Evolutionary conservation across 73 alveolate genomes (phyloP), one percentile per base, ranked within the genome.

Genomic region (Paramecium tetraurelia): DNA sequence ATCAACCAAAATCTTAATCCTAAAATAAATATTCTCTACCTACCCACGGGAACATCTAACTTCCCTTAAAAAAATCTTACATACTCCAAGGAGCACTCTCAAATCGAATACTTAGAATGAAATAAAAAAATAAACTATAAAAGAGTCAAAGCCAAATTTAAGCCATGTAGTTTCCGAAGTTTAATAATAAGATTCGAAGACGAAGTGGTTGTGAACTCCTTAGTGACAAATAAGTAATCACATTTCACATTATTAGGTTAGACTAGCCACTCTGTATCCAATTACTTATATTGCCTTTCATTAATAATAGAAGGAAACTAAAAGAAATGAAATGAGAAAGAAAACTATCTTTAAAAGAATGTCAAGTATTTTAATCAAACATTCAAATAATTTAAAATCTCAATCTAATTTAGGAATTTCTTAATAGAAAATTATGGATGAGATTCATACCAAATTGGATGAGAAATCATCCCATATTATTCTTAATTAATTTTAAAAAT

Each of bases 321-420:
- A 33, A 33, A 63, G 46, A 33, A 63, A 63, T 27, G 84, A 63
- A 27, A 27, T 63, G 84, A 63, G 84, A 63, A 63, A 63, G 46
- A 63, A 63, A 33, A 31, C 84, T 31, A 63, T 63, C 11, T 63
- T 63, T 63, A 63, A 63, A 33, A 63, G 84, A 63, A 63, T 63
- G 84, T 63, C 84, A 63, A 63, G 84, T 63, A 63, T 63, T 63
- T 63, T 63, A 33, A 63, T 63, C 24, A 63, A 63, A 63, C 84
- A 63, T 63, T 63, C 84, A 27, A 63, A 63, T 33, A 63, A 27
- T 31, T 14, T 63, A 22, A 63, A 53, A 53, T 53, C 69, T 20
- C 31, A 53, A 53, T 3, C 69, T 53, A 53, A 18, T 53, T 16
- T 16, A 3, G 31, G 69, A 53, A 14, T 53, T 2, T 53, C 69